phyloP scores from a whole-genome alignment of 441 rosid species.

The Sinapis alba region DNA sequence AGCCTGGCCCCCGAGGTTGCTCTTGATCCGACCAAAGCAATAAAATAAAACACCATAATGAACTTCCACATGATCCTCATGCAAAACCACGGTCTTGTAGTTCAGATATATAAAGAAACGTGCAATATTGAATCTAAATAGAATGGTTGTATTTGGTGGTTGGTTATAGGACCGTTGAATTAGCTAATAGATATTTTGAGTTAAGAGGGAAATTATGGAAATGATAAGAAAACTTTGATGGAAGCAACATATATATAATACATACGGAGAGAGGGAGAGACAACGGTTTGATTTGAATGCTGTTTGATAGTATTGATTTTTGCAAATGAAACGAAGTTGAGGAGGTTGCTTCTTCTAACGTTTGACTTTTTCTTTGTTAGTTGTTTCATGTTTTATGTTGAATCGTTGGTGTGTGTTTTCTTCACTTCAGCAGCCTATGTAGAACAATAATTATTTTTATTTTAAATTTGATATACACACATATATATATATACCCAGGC shows the following conservation, averaged over 20 bases:
- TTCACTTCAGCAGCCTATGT: slow-evolving; percentile 23
- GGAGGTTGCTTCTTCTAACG: slow-evolving; percentile 20
- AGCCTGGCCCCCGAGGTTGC: slow-evolving; percentile 11
- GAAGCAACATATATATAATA: too few species aligned
- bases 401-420: background rate
- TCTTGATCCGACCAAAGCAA: slow-evolving; percentile 29
- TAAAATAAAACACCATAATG: slow-evolving; percentile 16
- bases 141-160: slow-evolving; percentile 5
- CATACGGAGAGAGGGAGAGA: slow-evolving; percentile 4
- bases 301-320: background rate
- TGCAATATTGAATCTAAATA: background rate
- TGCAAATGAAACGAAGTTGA: slow-evolving; percentile 15
- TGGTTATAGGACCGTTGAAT: background rate
- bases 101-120: background rate
- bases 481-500: background rate
- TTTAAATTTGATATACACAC: background rate
- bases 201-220: background rate
- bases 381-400: slow-evolving; percentile 10
- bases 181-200: background rate
- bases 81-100: slow-evolving; percentile 4
- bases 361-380: slow-evolving; percentile 16
- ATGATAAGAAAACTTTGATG: slow-evolving; percentile 2
- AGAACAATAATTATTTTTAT: background rate
- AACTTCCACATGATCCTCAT: slow-evolving; percentile 25
- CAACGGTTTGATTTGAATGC: slow-evolving; percentile 10